Conservation (phyloP, 371 early-diverging fungal genomes). For the Mortierella sp. region DNA sequence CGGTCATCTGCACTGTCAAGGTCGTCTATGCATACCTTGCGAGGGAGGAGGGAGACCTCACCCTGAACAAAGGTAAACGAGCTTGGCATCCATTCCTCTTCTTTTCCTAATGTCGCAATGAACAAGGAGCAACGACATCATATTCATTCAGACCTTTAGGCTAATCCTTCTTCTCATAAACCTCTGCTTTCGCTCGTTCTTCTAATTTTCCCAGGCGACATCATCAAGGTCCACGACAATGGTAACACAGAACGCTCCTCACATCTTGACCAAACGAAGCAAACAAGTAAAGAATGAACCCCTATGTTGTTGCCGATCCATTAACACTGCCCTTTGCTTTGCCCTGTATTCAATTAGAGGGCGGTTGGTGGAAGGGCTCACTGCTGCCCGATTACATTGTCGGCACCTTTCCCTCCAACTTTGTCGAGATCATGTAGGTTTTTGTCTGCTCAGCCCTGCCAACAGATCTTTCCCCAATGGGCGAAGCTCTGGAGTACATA, state of each 20-base stretch:
- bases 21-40: slow-evolving; percentile 47
- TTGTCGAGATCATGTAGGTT: slow-evolving; percentile 49
- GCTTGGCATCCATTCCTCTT: neutral
- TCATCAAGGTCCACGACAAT: slow-evolving; percentile 52
- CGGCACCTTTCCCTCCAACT: slow-evolving; percentile 56
- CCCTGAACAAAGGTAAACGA: slow-evolving; percentile 43
- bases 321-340: neutral
- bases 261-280: neutral
- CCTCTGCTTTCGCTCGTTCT: neutral
- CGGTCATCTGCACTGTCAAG: slow-evolving; percentile 44
- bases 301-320: neutral
- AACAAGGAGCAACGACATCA: neutral
- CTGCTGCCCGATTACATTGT: slow-evolving; percentile 18
- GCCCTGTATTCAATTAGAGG: slow-evolving; percentile 21
- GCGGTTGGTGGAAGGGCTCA: slow-evolving; percentile 56
- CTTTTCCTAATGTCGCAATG: neutral
- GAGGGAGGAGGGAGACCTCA: slow-evolving; percentile 44
- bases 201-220: slow-evolving; percentile 27
- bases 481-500: neutral
- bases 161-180: neutral
- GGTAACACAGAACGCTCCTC: slow-evolving; percentile 30
- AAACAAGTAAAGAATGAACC: neutral
- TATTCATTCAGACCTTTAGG: neutral
- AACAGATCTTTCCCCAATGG: neutral
- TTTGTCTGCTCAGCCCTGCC: neutral